Percentiles rank a stretch among this genome's conserved stretches.
phyloP scores from a whole-genome alignment of 768 basidiomycete genomes.

The Tephrocybe rancida region DNA sequence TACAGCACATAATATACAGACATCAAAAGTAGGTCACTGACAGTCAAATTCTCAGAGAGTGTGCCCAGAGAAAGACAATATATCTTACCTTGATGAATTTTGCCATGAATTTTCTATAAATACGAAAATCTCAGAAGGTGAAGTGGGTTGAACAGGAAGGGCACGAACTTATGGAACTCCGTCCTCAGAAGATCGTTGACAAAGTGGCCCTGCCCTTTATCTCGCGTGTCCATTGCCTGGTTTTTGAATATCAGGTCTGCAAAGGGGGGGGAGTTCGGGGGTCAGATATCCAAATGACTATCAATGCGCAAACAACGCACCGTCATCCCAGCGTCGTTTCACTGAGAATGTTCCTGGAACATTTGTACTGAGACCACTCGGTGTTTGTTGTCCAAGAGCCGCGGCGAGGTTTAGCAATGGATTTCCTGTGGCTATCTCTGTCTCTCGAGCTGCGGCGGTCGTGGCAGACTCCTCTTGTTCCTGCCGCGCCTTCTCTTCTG shows the following conservation, averaged over 20 bases:
- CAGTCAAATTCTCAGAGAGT: background rate
- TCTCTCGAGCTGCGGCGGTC: slow-evolving; percentile 66
- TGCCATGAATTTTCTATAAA: slow-evolving; percentile 82
- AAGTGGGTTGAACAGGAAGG: background rate
- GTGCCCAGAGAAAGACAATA: too few species aligned
- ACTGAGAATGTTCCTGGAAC: slow-evolving; percentile 86
- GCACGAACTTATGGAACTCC: slow-evolving; percentile 86
- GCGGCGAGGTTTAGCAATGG: slow-evolving; percentile 91
- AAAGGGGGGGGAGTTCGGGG: slow-evolving; percentile 14
- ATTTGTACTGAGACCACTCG: slow-evolving; percentile 69
- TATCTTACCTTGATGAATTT: slow-evolving; percentile 81
- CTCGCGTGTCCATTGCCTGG: slow-evolving; percentile 75
- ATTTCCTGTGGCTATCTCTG: slow-evolving; percentile 84
- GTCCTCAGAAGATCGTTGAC: slow-evolving; percentile 95
- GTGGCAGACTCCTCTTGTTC: slow-evolving; percentile 75
- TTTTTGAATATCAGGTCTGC: slow-evolving; percentile 98
- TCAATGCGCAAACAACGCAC: slow-evolving; percentile 39
- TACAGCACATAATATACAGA: slow-evolving; percentile 14
- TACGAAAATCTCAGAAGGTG: slow-evolving; percentile 1
- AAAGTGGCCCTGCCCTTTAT: slow-evolving; percentile 75
- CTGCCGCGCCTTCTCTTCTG: slow-evolving; percentile 85
- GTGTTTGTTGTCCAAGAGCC: slow-evolving; percentile 75
- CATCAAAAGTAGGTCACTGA: slow-evolving; percentile 8
- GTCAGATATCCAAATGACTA: background rate
- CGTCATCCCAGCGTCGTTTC: slow-evolving; percentile 95